These are phyloP conservation scores for Scutellaria barbata DNA, from an alignment of 257 asterid genomes.

Conservation along the genomic window DNA sequence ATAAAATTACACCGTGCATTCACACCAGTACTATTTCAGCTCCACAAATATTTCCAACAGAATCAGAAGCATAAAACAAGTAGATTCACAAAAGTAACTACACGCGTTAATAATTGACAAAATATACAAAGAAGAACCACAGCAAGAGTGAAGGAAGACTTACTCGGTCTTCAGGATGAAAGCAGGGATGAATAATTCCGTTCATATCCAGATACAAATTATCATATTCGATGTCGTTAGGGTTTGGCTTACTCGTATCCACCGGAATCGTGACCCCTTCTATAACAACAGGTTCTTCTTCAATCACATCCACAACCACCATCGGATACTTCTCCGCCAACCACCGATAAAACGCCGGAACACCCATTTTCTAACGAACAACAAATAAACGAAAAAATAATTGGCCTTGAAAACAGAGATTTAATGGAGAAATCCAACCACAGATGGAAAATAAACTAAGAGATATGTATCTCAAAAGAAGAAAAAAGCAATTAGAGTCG, in stretches of 20 bases:
- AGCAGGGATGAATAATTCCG: constrained; percentile 93
- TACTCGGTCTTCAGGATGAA: constrained; percentile 97
- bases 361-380: constrained; percentile 68
- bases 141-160: constrained; percentile 22
- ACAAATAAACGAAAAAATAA: background rate
- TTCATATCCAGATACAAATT: constrained; percentile 94
- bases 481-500: background rate
- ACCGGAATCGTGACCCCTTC: constrained; percentile 79
- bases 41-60: background rate
- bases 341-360: constrained; percentile 98
- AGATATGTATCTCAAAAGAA: background rate
- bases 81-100: constrained; percentile 6
- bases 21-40: background rate
- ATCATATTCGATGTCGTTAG: constrained; percentile 80
- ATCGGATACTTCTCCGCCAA: constrained; percentile 96
- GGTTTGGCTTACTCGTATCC: constrained; percentile 93
- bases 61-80: background rate
- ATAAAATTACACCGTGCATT: background rate
- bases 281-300: constrained; percentile 81
- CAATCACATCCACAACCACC: constrained; percentile 84
- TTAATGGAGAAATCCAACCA: background rate
- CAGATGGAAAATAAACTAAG: background rate
- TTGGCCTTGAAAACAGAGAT: background rate
- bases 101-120: too few species aligned
- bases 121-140: background rate